A percentile compares a stretch with the other conserved stretches of the same genome.
phyloP scores from a whole-genome alignment of 1,284 basidiomycete genomes.

The Irpex rosettiformis region DNA sequence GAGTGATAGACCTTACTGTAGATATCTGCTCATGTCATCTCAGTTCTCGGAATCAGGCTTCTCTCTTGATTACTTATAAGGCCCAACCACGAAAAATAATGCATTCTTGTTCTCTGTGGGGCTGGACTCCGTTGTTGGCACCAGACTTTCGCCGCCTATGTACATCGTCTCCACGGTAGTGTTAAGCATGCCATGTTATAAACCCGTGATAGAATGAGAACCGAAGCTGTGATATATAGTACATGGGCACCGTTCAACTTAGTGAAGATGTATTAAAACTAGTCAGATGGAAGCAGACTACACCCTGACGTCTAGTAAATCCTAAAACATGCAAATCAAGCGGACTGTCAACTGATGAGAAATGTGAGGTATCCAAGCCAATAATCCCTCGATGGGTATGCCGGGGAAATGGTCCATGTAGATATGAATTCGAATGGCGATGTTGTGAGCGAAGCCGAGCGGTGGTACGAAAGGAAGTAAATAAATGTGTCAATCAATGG shows the following conservation, averaged over 20 bases:
- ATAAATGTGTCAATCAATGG: background rate
- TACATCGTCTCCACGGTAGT: too few species aligned
- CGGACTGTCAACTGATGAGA: background rate
- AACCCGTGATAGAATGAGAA: background rate
- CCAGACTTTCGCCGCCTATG: background rate
- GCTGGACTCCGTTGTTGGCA: background rate
- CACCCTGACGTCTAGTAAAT: background rate
- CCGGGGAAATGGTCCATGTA: background rate
- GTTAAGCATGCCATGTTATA: background rate
- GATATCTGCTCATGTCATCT: too few species aligned
- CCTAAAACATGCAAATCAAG: background rate
- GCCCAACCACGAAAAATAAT: too few species aligned
- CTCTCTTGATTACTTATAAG: too few species aligned
- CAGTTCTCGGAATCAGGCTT: background rate
- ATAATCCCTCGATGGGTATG: background rate
- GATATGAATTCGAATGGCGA: background rate
- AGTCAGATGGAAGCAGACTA: background rate
- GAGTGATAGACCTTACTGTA: too few species aligned
- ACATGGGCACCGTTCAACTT: background rate
- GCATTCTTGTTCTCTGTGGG: background rate
- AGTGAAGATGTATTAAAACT: background rate
- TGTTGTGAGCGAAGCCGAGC: background rate
- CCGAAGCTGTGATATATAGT: background rate
- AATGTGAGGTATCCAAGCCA: background rate
- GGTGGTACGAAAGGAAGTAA: background rate